Conservation (phyloP, 2,329 filamentous ascomycete genomes). For the Exophiala alcalophila region DNA sequence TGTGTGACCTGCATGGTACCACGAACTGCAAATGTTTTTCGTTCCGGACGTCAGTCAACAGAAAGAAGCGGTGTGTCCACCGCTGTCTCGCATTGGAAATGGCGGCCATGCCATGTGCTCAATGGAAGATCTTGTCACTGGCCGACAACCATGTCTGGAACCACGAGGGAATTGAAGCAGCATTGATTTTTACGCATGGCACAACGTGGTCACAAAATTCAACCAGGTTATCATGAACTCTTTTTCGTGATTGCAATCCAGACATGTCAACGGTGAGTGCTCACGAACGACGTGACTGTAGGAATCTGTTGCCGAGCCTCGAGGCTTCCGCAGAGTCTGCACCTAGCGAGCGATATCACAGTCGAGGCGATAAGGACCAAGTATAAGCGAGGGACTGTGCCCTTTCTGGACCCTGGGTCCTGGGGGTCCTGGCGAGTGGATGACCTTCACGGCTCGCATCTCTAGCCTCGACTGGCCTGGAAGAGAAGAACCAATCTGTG, state of each 20-base stretch:
- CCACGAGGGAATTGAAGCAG: too few species aligned
- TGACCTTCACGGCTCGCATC: too few species aligned
- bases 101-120: conserved; percentile 21
- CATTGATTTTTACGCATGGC: too few species aligned
- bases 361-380: conserved; percentile 5
- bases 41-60: too few species aligned
- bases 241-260: too few species aligned
- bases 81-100: conserved; percentile 17
- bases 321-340: neutral
- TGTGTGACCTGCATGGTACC: conserved; percentile 12
- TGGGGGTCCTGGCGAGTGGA: too few species aligned
- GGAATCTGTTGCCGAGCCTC: neutral
- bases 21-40: too few species aligned
- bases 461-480: conserved; percentile 13
- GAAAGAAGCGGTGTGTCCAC: conserved; percentile 25
- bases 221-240: too few species aligned
- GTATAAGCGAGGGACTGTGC: conserved; percentile 7
- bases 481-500: conserved; percentile 11
- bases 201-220: neutral
- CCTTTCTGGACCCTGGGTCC: neutral
- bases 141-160: too few species aligned
- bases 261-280: too few species aligned
- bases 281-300: too few species aligned
- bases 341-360: conserved; percentile 11
- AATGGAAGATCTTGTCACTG: neutral